A percentile compares a stretch with the other conserved stretches of the same genome.
Conservation (phyloP, 2,329 filamentous ascomycete species). For the Colletotrichum simmondsii region DNA sequence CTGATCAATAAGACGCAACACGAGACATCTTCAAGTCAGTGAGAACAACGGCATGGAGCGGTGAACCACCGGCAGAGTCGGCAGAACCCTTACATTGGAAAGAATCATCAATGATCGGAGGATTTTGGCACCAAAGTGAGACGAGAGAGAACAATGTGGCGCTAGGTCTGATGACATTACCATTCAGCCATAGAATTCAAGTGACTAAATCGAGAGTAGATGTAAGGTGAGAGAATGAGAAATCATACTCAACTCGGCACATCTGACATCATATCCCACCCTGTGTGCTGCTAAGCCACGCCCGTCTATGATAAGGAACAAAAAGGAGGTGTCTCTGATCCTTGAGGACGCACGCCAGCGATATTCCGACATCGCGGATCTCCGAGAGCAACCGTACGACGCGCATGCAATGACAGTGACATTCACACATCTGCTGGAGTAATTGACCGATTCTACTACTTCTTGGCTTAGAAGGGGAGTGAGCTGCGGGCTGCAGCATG, state of each 20-base stretch:
- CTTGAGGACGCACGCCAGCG: background rate
- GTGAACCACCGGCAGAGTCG: background rate
- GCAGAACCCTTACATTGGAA: background rate
- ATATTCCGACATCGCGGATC: background rate
- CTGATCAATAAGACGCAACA: too few species aligned
- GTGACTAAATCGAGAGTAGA: background rate
- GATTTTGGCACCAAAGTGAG: too few species aligned
- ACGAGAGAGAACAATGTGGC: background rate
- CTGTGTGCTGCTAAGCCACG: background rate
- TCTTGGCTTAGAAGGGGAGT: background rate
- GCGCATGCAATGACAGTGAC: background rate
- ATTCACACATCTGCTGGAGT: constrained; percentile 10
- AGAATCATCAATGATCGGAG: background rate
- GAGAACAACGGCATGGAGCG: background rate
- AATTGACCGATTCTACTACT: background rate
- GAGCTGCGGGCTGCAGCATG: background rate
- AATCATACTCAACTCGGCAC: background rate
- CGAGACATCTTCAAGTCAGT: background rate
- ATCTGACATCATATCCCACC: background rate
- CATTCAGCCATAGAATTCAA: background rate
- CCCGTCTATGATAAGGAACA: background rate
- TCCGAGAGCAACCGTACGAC: background rate
- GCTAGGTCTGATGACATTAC: background rate
- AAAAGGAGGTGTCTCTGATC: background rate
- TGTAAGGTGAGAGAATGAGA: background rate